phyloP scores from a whole-genome alignment of 768 basidiomycete species.

The Amanita rimosa region DNA sequence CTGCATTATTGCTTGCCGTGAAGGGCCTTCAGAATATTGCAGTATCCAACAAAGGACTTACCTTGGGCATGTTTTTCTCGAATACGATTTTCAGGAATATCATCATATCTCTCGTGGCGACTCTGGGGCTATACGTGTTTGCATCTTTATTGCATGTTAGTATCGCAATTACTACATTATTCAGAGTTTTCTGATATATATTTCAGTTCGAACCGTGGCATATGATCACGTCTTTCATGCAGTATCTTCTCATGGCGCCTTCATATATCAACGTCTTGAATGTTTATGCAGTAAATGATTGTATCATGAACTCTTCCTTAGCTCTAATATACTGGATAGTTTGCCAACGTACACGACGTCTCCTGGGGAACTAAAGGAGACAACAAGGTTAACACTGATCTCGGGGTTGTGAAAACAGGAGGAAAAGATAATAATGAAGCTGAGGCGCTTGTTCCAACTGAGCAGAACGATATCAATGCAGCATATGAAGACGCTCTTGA shows the following conservation, averaged over 20 bases:
- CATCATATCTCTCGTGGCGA: conserved; percentile 76
- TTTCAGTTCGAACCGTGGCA: conserved; percentile 94
- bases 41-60: conserved; percentile 31
- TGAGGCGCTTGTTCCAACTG: conserved; percentile 76
- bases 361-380: conserved; percentile 97
- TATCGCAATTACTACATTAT: conserved; percentile 10
- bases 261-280: conserved; percentile 92
- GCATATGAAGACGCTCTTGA: conserved; percentile 88
- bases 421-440: conserved; percentile 66
- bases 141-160: conserved; percentile 79
- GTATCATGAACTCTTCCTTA: background rate
- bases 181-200: background rate
- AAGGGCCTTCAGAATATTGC: conserved; percentile 63
- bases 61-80: conserved; percentile 52
- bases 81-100: conserved; percentile 80
- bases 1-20: conserved; percentile 75
- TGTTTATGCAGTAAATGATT: conserved; percentile 59
- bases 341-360: conserved; percentile 84
- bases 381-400: conserved; percentile 74
- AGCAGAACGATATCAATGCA: conserved; percentile 81
- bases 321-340: conserved; percentile 24
- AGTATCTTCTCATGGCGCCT: conserved; percentile 85
- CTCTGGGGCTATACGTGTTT: conserved; percentile 79
- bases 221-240: conserved; percentile 94
- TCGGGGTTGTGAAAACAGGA: conserved; percentile 66